Evolutionary conservation across 176 grass and related monocot species (phyloP).

Genomic region (Neostapfia colusana): DNA sequence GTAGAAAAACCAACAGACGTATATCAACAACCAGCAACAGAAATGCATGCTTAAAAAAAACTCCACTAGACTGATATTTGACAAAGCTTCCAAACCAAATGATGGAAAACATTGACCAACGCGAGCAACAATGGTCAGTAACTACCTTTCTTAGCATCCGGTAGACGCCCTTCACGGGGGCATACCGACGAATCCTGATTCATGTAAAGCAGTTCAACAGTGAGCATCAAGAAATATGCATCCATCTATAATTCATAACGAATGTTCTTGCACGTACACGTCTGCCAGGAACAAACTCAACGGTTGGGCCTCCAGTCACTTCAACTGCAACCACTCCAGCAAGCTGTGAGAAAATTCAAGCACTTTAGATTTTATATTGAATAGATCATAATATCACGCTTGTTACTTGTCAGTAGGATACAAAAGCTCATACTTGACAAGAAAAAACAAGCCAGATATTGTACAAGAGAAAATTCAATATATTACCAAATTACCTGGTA

Average conservation of each 20-base stretch:
- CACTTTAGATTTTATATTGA: conserved; percentile 2
- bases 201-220: conserved; percentile 21
- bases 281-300: conserved; percentile 89
- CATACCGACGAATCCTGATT: conserved; percentile 93
- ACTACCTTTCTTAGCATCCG: conserved; percentile 92
- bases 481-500: conserved; percentile 70
- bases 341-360: conserved; percentile 58
- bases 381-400: background rate
- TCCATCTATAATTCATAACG: background rate
- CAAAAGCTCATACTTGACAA: background rate
- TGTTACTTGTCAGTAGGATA: background rate
- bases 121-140: conserved; percentile 3
- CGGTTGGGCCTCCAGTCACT: conserved; percentile 83
- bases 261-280: conserved; percentile 43
- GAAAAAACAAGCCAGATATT: background rate
- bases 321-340: conserved; percentile 95
- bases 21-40: background rate
- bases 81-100: no score
- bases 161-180: conserved; percentile 80
- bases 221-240: conserved; percentile 20
- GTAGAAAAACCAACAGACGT: background rate
- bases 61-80: no score
- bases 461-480: conserved; percentile 17
- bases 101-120: background rate
- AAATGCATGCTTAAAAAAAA: conserved; percentile 4